Evolutionary conservation across 2,329 filamentous ascomycete species (phyloP), one percentile per base, ranked within the genome.

Genomic region (Leptographium lundbergii): DNA sequence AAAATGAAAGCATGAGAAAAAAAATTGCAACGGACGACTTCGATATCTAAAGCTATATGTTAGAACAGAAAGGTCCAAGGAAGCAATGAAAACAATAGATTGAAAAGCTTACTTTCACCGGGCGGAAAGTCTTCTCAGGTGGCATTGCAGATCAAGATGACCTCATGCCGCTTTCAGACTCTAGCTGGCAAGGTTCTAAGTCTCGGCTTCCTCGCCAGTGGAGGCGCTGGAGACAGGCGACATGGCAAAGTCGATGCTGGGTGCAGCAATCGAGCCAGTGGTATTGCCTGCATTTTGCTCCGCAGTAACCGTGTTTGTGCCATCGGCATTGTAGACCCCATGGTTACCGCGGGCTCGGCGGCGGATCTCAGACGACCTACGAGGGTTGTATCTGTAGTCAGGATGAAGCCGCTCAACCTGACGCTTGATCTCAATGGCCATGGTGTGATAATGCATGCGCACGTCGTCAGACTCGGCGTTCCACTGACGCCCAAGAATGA

Each of bases 311-410:
- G n/a, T 25, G 22, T 39, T 57, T 5, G 5, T 19, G 39, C 19
- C 32, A 13, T 36, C 54, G 25, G 2, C 24, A 6, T 47, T 32
- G 29, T 50, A 34, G 10, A 29, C n/a, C 7, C 56, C 52, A 11
- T 59, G 27, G 29, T 59, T 56, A 4, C 39, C 42, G 3, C 48
- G 57, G 10, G 58, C 54, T 3, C 63, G 63, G 19, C 63, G 63
- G 7, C 59, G 60, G 29, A 64, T 63, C 54, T 66, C 61, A 10
- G 57, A 61, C 0, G 64, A 62, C 58, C 68, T 70, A 6, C 73
- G 72, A 56, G 72, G 71, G 9, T 65, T 61, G 62, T 75, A 75
- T 59, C 71, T 69, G 64, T 75, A 75, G 55, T 70, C 63, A 0
- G 73, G 73, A 56, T 74, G 63, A 32, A 62, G 62, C 25, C 64